Base-by-base conservation (phyloP, 768 basidiomycete genomes). In the Leucocoprinus birnbaumii region DNA sequence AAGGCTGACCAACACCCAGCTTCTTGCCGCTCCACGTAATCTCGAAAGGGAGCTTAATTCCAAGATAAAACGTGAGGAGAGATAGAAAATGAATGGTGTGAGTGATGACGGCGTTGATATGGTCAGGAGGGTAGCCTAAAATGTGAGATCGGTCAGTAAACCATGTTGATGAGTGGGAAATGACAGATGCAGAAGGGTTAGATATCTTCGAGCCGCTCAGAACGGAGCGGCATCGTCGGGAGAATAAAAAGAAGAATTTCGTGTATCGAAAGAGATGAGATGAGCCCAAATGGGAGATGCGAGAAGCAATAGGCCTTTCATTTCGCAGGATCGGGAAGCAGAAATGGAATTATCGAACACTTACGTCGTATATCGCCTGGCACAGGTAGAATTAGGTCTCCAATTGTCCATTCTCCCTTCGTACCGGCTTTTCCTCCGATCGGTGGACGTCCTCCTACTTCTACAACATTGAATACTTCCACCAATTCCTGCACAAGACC, bases 61-160 rank as follows among this genome's bases (percentile, higher is more conserved):
- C 91, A 10, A 94, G 76, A 65, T 94, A 94, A 69, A 91, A 92
- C 0, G 87, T 83, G 5, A 94, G 79, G 11, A 93, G 70, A 2
- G 83, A 80, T 0, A 93, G 68, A 58, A 93, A 93, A 68, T 92
- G 91, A 10, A 93, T 75, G 1, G 89, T 83, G 54, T 90, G 85
- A 0, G 87, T 89, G 48, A 94, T 73, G n/a, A 91, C 90, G 2
- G 91, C 90, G 64, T 94, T 92, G 71, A 91, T 89, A 56, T 93
- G 89, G 59, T 91, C 87, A 35, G 89, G 87, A 1, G 89, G 88
- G 65, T 91, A 91, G 50, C 89, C 86, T 89, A 56, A 19, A 26
- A 7, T 31, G 14, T 35, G 10, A 48, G 27, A 46, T 34, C 31
- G 31, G n/a, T n/a, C n/a, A n/a, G n/a, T n/a, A n/a, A n/a, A n/a